Conservation (phyloP, 2,329 filamentous ascomycete genomes). For the Bipolaris oryzae region DNA sequence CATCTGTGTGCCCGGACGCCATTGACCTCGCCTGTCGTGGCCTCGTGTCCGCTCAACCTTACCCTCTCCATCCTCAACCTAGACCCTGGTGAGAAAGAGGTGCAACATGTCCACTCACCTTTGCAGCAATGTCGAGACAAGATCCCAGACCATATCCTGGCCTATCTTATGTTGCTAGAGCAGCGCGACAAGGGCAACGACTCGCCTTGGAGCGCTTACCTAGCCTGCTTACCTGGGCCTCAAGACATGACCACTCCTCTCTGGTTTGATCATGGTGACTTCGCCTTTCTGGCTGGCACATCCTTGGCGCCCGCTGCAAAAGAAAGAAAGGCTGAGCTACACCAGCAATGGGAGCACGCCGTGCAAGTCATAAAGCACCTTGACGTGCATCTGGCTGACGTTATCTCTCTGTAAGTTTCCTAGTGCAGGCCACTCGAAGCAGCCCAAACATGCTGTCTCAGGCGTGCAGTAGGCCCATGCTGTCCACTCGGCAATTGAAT, state of each 20-base stretch:
- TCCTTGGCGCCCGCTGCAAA: conserved; percentile 37
- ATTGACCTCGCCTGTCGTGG: conserved; percentile 30
- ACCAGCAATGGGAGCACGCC: conserved; percentile 35
- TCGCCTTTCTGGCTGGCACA: conserved; percentile 44
- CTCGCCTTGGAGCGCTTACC: conserved; percentile 47
- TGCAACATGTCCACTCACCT: conserved; percentile 33
- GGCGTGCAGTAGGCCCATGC: neutral
- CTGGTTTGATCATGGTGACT: conserved; percentile 46
- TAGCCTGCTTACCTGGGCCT: conserved; percentile 41
- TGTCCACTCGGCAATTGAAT: neutral
- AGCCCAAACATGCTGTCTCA: neutral
- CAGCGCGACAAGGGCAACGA: conserved; percentile 33
- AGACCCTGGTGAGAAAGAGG: conserved; percentile 33
- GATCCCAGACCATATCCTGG: conserved; percentile 42
- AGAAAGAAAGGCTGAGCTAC: conserved; percentile 27
- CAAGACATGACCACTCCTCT: conserved; percentile 46
- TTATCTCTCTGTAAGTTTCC: conserved; percentile 34
- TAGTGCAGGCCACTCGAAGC: neutral
- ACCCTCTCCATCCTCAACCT: conserved; percentile 47
- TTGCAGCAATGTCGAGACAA: conserved; percentile 32
- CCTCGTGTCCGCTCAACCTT: conserved; percentile 40
- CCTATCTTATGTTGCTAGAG: conserved; percentile 46
- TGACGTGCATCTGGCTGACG: conserved; percentile 22
- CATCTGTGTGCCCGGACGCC: conserved; percentile 36
- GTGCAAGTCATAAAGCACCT: conserved; percentile 25